phyloP scores from a whole-genome alignment of 169 alveolate genomes.

The Cyclospora cayetanensis region DNA sequence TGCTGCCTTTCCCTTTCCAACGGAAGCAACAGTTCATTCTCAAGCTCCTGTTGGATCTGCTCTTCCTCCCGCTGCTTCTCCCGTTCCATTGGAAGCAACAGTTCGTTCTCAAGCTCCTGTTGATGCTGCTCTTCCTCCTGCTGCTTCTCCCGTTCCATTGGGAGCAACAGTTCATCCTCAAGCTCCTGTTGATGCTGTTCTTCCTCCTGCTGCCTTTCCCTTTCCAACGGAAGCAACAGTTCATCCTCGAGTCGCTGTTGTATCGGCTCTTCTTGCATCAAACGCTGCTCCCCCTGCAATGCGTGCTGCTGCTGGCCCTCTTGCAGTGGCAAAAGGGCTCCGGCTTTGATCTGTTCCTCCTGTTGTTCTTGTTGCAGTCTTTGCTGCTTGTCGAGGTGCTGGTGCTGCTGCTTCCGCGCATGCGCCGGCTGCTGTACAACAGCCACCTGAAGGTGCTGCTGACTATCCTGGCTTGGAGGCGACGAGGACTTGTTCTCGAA shows the following conservation, averaged over 20 bases:
- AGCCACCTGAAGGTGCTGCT: not conserved
- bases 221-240: not conserved
- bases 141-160: not conserved
- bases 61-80: not conserved
- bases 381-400: not conserved
- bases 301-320: not conserved
- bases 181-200: not conserved
- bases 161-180: not conserved
- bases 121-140: not conserved
- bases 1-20: not conserved
- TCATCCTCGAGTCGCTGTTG: slow-evolving; percentile 31
- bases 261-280: not conserved
- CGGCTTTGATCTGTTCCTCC: not conserved
- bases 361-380: not conserved
- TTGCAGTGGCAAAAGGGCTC: no score
- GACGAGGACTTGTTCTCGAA: no score
- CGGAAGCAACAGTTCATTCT: not conserved
- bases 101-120: not conserved
- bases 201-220: not conserved
- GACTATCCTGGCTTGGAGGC: not conserved
- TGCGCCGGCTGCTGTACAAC: not conserved
- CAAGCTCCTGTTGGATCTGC: not conserved
- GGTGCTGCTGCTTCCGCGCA: not conserved
- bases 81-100: not conserved
- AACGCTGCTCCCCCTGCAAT: not conserved